Evolutionary conservation across 106 monocot genomes (phyloP).

Genomic region (Platanthera guangdongensis): DNA sequence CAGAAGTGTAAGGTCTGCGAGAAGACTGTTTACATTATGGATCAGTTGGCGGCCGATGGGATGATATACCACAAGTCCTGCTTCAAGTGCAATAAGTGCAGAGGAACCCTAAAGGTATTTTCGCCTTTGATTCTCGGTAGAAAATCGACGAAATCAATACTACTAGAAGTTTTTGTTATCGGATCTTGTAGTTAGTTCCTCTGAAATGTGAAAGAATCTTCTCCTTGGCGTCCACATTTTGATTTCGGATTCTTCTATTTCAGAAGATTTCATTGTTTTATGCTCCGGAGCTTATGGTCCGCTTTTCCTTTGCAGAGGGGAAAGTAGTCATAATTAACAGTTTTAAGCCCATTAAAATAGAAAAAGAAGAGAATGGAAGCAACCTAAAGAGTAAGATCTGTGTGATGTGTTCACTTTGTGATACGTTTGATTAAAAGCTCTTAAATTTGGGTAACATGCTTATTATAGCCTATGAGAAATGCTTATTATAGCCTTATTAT

Average conservation of each 20-base stretch:
- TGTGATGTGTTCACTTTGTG: too few relatives aligned
- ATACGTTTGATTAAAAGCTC: too few relatives aligned
- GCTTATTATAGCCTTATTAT: too few relatives aligned
- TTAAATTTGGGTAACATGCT: too few relatives aligned
- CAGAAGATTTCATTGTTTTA: background rate
- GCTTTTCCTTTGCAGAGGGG: background rate
- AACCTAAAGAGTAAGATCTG: too few relatives aligned
- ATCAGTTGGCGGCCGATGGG: slow-evolving; percentile 23
- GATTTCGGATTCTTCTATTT: background rate
- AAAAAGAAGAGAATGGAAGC: too few relatives aligned
- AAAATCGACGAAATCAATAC: background rate
- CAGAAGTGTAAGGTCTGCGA: slow-evolving; percentile 31
- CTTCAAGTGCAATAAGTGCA: slow-evolving; percentile 30
- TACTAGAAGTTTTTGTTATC: background rate
- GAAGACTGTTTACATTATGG: slow-evolving; percentile 28
- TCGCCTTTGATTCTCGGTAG: background rate
- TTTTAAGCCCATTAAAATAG: too few relatives aligned
- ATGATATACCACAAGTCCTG: slow-evolving; percentile 21
- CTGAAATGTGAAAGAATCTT: background rate
- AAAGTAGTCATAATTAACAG: too few relatives aligned
- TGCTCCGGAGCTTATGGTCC: background rate
- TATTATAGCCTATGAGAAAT: too few relatives aligned
- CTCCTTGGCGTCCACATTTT: background rate
- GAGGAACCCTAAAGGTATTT: slow-evolving; percentile 26
- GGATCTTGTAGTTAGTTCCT: background rate